Evolutionary conservation across 208 protist species (phyloP), one percentile per base, ranked within the genome.

Genomic region (Trypanosomatidae sp.): DNA sequence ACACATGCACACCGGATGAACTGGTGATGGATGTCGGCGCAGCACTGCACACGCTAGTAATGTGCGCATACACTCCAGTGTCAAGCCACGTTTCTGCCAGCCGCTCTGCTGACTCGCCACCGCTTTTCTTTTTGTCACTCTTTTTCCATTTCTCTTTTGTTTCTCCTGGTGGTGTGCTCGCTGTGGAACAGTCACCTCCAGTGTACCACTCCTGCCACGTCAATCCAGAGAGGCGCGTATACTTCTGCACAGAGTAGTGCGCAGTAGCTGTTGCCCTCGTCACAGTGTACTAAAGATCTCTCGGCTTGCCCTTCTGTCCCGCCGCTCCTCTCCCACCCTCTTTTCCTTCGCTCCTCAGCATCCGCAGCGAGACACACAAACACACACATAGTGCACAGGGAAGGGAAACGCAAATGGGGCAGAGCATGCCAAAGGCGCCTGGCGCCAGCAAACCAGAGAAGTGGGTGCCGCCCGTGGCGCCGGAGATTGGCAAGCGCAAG

Each of bases 381-480:
- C 53, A 3, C 4, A 67, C n/a, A 76, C 30, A n/a, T 19, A 50
- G 55, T 53, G 19, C 62, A 25, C 33, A 66, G 13, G 25, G 3
- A 17, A n/a, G 13, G n/a, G 56, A 28, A 39, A 39, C 1, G 36
- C 53, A 47, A 44, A 96, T 96, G 91, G 91, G 91, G n/a, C 91
- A 96, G 71, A 73, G 82, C 43, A 72, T 76, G 69, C 76, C 58
- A 39, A 90, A 89, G 69, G 80, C 91, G 58, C 65, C 49, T 39
- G 33, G 39, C 43, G 85, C 80, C 71, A 82, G 73, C 55, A 88
- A 80, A 44, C 82, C 85, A 7, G 86, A 91, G 67, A 99, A 99
- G 84, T 99, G 97, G 91, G 95, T 98, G 87, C 96, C 96, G 22
- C 97, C 98, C 25, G 91, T 97, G 43, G 97, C 98, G 39, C 85